These are phyloP conservation scores for Fusarium sp. DNA, from an alignment of 2,329 filamentous ascomycete genomes.

Conservation along the genomic window DNA sequence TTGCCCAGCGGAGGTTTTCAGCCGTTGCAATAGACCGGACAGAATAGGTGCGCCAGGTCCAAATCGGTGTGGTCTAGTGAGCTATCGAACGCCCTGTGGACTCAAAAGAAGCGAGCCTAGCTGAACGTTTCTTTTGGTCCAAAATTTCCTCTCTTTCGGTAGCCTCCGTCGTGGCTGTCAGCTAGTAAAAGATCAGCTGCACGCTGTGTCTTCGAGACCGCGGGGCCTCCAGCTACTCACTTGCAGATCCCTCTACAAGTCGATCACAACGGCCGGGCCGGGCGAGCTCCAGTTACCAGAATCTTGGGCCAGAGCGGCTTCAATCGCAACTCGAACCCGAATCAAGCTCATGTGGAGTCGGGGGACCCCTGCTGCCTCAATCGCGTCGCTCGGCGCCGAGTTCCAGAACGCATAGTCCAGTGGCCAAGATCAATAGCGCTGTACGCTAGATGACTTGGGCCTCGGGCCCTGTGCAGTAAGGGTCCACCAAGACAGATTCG, in stretches of 20 bases:
- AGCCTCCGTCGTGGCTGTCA: not conserved
- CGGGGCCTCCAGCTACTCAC: not conserved
- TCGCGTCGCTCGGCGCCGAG: not conserved
- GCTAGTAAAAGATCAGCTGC: not conserved
- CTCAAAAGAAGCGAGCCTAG: not conserved
- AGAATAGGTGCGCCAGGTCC: slow-evolving; percentile 1
- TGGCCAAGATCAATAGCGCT: slow-evolving; percentile 10
- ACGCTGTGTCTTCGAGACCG: not conserved
- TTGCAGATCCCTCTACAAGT: not conserved
- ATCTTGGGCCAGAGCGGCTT: not conserved
- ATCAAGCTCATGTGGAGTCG: not conserved
- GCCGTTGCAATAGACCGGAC: slow-evolving; percentile 12
- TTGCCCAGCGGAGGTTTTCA: slow-evolving; percentile 14
- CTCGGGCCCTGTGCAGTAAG: not conserved
- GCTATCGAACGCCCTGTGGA: slow-evolving; percentile 29
- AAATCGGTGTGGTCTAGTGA: slow-evolving; percentile 3
- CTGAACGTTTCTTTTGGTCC: not conserved
- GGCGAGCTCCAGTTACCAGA: slow-evolving; percentile 6
- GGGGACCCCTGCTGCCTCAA: not conserved
- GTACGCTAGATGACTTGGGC: not conserved
- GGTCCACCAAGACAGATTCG: not conserved
- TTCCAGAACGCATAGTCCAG: slow-evolving; percentile 7
- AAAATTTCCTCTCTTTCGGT: not conserved
- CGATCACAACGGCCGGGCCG: not conserved
- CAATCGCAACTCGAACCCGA: not conserved